Evolutionary conservation across 2,329 filamentous ascomycete species (phyloP).

Genomic region (Cercospora zeina): DNA sequence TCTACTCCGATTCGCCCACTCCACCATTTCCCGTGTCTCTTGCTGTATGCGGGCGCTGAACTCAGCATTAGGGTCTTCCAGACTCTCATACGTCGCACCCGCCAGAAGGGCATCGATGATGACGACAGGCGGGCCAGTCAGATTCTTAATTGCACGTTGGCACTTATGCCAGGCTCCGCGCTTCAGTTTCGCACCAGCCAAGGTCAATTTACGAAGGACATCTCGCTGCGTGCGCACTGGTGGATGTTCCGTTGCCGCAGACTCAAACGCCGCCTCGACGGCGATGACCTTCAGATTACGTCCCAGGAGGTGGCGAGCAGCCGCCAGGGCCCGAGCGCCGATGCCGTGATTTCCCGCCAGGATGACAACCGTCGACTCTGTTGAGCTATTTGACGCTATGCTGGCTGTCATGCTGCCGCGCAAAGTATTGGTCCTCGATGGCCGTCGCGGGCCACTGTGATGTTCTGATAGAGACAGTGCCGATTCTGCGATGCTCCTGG

Average conservation of each 20-base stretch:
- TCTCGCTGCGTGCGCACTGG: slow-evolving; percentile 78
- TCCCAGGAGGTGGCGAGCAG: slow-evolving; percentile 81
- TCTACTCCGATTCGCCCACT: slow-evolving; percentile 88
- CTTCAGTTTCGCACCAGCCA: slow-evolving; percentile 61
- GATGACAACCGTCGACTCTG: slow-evolving; percentile 62
- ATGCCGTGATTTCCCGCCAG: slow-evolving; percentile 95
- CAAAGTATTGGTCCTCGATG: slow-evolving; percentile 45
- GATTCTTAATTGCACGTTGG: slow-evolving; percentile 54
- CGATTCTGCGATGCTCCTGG: slow-evolving; percentile 82
- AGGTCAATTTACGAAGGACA: slow-evolving; percentile 74
- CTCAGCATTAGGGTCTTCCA: slow-evolving; percentile 55
- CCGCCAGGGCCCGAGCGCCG: slow-evolving; percentile 79
- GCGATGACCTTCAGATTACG: slow-evolving; percentile 78
- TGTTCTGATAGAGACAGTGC: slow-evolving; percentile 53
- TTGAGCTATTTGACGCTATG: slow-evolving; percentile 53
- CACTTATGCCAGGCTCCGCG: slow-evolving; percentile 58
- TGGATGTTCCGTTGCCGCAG: slow-evolving; percentile 76
- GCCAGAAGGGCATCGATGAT: slow-evolving; percentile 89
- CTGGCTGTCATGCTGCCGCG: slow-evolving; percentile 62
- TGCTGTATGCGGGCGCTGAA: slow-evolving; percentile 66
- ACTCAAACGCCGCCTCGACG: slow-evolving; percentile 80
- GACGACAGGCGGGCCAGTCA: slow-evolving; percentile 68
- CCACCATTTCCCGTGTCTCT: slow-evolving; percentile 83
- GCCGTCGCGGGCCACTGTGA: slow-evolving; percentile 30
- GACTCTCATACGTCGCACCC: slow-evolving; percentile 83